These are phyloP conservation scores for Monosporascus sp. DNA, from an alignment of 2,329 filamentous ascomycete species.

Conservation along the genomic window DNA sequence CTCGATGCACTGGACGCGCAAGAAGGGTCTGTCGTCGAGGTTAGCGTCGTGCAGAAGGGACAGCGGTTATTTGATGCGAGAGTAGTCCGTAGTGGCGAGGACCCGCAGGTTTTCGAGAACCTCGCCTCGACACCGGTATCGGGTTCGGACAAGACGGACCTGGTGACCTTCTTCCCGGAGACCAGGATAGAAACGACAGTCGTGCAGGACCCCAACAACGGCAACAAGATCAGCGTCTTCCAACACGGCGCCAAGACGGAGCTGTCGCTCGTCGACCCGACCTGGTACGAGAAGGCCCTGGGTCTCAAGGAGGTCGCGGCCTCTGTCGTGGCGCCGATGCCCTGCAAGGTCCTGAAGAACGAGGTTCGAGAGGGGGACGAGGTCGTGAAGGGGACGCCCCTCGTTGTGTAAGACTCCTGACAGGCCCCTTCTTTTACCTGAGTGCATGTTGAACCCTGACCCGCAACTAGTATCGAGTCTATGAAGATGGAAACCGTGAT, in stretches of 20 bases:
- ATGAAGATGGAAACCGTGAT: constrained; percentile 92
- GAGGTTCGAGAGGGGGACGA: constrained; percentile 77
- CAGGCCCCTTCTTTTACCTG: background rate
- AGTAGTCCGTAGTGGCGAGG: constrained; percentile 38
- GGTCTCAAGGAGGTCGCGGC: constrained; percentile 76
- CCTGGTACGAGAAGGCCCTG: constrained; percentile 83
- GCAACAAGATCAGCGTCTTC: constrained; percentile 70
- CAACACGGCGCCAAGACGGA: constrained; percentile 60
- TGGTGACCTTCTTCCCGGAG: constrained; percentile 76
- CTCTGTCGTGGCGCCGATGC: constrained; percentile 90
- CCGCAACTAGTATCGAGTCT: constrained; percentile 60
- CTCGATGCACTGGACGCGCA: constrained; percentile 60
- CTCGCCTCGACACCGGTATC: constrained; percentile 28
- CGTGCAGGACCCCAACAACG: constrained; percentile 49
- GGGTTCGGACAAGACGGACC: constrained; percentile 22
- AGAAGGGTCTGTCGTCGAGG: constrained; percentile 57
- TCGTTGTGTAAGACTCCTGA: constrained; percentile 66
- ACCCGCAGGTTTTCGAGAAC: constrained; percentile 38
- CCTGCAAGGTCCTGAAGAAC: constrained; percentile 90
- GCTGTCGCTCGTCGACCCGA: constrained; percentile 54
- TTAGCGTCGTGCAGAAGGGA: constrained; percentile 44
- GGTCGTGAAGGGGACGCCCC: constrained; percentile 78
- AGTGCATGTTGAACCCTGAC: constrained; percentile 7
- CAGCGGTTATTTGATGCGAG: constrained; percentile 42
- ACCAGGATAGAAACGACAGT: constrained; percentile 77